Evolutionary conservation across 495 filamentous ascomycete species (phyloP), one percentile per base, ranked within the genome.

Genomic region (Cercophora samala): DNA sequence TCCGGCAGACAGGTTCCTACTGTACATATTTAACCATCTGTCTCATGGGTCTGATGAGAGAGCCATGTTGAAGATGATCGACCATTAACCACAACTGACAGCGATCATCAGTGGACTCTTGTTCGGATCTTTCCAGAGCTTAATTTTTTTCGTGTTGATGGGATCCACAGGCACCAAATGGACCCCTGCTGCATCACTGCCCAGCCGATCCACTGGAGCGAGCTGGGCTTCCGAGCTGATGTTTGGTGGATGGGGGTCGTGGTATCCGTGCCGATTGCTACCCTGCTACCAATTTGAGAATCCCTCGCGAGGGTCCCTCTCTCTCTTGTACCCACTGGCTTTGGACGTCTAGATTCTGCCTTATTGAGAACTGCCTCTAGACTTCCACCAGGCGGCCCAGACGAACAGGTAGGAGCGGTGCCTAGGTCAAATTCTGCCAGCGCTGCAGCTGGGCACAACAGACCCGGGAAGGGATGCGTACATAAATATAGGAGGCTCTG

Each of bases 141-240:
- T 56, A 56, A 46, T 56, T 56, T 56, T 54, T 56, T 56, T 56
- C 53, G 53, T 56, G 18, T 56, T 56, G 53, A 56, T 56, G 53
- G 18, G 53, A 56, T 56, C 53, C 53, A 56, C 53, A 19, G 18
- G n/a, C 19, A 56, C n/a, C 18, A 18, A 23, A 56, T 23, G 53
- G 53, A 19, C 53, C 53, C 53, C 53, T 56, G 53, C 22, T 56
- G 22, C 22, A 56, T 56, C 37, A 46, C 37, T 46, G 37, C 37
- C 37, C 37, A 46, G 37, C 1, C 37, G 37, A 46, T 46, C 37
- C 37, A 13, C 37, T 46, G 37, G 37, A 46, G 11, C 37, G 37
- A 46, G 37, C 37, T 46, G 37, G n/a, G 37, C 11, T 46, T 46
- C 37, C 37, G 37, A 46, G 37, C 37, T 46, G 37, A 11, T 46